Percentiles rank a stretch among this genome's conserved stretches.
Conservation (phyloP, 2,329 filamentous ascomycete species). For the Clonostachys chloroleuca region DNA sequence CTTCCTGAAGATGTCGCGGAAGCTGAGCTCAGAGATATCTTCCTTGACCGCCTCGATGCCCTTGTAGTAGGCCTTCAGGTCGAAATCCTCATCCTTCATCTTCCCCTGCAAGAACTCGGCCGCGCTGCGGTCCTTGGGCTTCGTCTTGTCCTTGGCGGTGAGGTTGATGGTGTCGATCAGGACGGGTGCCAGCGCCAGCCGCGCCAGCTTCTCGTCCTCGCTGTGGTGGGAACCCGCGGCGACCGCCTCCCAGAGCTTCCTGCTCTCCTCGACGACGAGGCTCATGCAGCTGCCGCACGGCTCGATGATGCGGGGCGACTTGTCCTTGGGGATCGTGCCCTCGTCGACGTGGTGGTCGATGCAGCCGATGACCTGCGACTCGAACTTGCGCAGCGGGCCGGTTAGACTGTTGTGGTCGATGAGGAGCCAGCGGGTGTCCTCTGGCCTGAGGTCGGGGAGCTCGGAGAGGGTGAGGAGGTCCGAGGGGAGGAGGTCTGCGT, state of each 20-base stretch:
- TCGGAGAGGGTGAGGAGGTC: conserved; percentile 61
- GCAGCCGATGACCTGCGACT: conserved; percentile 55
- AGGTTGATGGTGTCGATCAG: conserved; percentile 71
- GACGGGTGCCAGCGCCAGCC: conserved; percentile 64
- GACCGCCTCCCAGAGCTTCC: conserved; percentile 52
- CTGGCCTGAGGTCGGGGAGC: conserved; percentile 41
- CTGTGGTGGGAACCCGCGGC: conserved; percentile 12
- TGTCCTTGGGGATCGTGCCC: conserved; percentile 37
- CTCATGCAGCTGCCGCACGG: conserved; percentile 71
- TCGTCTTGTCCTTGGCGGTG: conserved; percentile 58
- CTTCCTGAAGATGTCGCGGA: conserved; percentile 70
- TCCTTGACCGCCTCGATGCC: conserved; percentile 61
- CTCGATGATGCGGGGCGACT: conserved; percentile 56
- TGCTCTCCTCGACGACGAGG: conserved; percentile 58
- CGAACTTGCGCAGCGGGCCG: conserved; percentile 49
- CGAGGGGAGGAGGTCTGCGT: conserved; percentile 50
- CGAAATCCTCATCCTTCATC: conserved; percentile 30
- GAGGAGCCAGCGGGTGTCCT: conserved; percentile 64
- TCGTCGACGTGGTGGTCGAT: conserved; percentile 83
- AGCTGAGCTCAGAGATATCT: conserved; percentile 54
- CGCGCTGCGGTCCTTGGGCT: conserved; percentile 52
- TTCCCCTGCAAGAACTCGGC: conserved; percentile 38
- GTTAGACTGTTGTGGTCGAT: conserved; percentile 78
- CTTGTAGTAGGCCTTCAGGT: conserved; percentile 51
- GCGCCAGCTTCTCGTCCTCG: conserved; percentile 56